Conservation (phyloP, 345 rosid genomes). For the Salix purpurea region DNA sequence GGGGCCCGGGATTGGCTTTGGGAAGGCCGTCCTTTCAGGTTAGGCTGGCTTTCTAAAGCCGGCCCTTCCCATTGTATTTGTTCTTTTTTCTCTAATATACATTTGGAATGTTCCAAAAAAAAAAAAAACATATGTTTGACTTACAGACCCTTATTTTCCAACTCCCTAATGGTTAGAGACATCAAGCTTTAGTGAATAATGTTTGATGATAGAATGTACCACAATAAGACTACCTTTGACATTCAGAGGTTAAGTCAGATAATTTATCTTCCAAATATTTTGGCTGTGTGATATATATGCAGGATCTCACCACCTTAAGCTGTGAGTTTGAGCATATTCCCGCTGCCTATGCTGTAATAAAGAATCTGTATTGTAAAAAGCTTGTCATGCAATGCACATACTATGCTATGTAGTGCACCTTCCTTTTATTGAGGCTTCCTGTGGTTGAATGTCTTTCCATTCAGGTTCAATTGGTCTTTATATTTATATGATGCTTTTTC, state of each 20-base stretch:
- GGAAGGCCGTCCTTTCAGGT: too few species aligned
- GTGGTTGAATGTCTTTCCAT: background rate
- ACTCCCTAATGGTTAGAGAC: too few species aligned
- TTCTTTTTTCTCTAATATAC: too few species aligned
- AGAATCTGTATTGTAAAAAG: background rate
- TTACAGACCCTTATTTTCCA: background rate
- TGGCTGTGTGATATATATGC: background rate
- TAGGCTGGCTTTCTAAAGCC: too few species aligned
- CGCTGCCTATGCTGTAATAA: background rate
- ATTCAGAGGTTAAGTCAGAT: background rate
- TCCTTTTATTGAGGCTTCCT: background rate
- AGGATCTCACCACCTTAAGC: background rate
- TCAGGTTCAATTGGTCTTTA: background rate
- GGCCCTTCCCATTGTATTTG: too few species aligned
- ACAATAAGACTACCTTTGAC: background rate
- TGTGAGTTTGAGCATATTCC: background rate
- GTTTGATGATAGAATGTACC: background rate
- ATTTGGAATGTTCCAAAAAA: too few species aligned
- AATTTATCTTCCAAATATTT: background rate
- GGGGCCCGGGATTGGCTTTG: too few species aligned
- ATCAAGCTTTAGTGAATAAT: background rate
- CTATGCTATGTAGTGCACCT: background rate
- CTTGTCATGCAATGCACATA: background rate
- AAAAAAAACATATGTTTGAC: background rate
- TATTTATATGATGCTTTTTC: constrained; percentile 1